Base-by-base conservation (phyloP, 768 basidiomycete species). In the Pleurotus pulmonarius region DNA sequence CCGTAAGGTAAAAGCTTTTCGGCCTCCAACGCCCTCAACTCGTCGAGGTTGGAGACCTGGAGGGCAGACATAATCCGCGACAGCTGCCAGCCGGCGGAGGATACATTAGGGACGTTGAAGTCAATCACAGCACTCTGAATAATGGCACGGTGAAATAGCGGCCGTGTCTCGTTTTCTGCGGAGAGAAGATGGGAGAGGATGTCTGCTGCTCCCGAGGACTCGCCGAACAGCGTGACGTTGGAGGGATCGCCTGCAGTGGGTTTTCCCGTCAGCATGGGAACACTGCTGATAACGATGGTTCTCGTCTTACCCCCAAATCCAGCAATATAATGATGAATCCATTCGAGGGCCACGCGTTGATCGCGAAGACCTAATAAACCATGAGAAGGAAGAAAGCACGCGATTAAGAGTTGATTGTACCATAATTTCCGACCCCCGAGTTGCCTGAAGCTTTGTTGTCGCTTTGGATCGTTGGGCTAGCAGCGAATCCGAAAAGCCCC, bases 401-500 rank as follows among this genome's bases (percentile, higher is more conserved):
- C 15, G 49, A 46, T 45, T 26, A 43, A 22, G 25, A 34, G 41
- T 46, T 37, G 47, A 43, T 26, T 79, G 39, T 63, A 83, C 88
- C 90, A 62, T 88, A 92, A 70, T 92, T 92, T 8, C 89, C 90
- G 15, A 84, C 82, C 15, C 89, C 90, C 55, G 83, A 77, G 40
- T 90, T 86, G 22, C 86, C 86, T 15, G 76, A 80, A 22, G 69
- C 67, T 53, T 73, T 73, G 71, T 89, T 90, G 65, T 90, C 88
- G 55, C 87, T 86, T 40, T 77, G 77, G 51, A 92, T 75, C 45
- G 80, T 77, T 29, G 78, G 75, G 57, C 82, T 83, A 5, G 85
- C 86, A n/a, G 87, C 88, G 56, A 83, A 90, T 20, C 90, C 90
- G 63, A 92, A 79, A 41, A 91, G 69, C 39, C 90, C 90, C 24